phyloP scores from a whole-genome alignment of 164 flowering plant genomes.

The Berberis vulgaris region DNA sequence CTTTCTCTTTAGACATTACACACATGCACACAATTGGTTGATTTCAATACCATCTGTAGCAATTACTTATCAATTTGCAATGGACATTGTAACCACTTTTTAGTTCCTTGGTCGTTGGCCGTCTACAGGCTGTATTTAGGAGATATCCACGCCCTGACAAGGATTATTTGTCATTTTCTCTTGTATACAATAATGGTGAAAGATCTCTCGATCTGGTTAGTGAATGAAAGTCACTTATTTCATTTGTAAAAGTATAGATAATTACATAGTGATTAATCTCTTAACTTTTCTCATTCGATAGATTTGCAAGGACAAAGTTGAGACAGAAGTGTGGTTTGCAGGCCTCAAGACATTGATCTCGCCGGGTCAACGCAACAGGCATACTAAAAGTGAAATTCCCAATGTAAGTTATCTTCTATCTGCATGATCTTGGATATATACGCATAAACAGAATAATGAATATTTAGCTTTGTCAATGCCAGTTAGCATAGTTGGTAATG shows the following conservation, averaged over 20 bases:
- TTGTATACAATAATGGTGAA: slow-evolving; percentile 73
- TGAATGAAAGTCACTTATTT: slow-evolving; percentile 3
- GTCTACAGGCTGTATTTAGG: slow-evolving; percentile 68
- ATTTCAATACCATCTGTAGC: too few relatives aligned
- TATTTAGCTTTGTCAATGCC: too few relatives aligned
- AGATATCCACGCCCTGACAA: slow-evolving; percentile 83
- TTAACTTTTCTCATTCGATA: slow-evolving; percentile 9
- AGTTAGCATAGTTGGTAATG: too few relatives aligned
- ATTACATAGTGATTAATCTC: neutral
- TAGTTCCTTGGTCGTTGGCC: slow-evolving; percentile 6
- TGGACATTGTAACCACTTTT: neutral
- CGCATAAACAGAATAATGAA: too few relatives aligned
- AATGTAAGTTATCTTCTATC: slow-evolving; percentile 37
- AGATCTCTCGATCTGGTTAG: slow-evolving; percentile 91
- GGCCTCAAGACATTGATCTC: slow-evolving; percentile 65
- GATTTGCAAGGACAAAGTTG: slow-evolving; percentile 92
- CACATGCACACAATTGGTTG: neutral
- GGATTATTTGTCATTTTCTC: slow-evolving; percentile 88
- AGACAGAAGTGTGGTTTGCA: slow-evolving; percentile 79
- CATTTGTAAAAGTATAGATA: neutral
- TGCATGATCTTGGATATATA: too few relatives aligned
- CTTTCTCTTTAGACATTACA: too few relatives aligned
- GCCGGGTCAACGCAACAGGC: slow-evolving; percentile 35
- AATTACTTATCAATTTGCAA: neutral
- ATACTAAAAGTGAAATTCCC: slow-evolving; percentile 40